Percentiles rank a stretch among this genome's conserved stretches.
Evolutionary conservation across 257 asterid species (phyloP).

Genomic region (Ehretia macrophylla): DNA sequence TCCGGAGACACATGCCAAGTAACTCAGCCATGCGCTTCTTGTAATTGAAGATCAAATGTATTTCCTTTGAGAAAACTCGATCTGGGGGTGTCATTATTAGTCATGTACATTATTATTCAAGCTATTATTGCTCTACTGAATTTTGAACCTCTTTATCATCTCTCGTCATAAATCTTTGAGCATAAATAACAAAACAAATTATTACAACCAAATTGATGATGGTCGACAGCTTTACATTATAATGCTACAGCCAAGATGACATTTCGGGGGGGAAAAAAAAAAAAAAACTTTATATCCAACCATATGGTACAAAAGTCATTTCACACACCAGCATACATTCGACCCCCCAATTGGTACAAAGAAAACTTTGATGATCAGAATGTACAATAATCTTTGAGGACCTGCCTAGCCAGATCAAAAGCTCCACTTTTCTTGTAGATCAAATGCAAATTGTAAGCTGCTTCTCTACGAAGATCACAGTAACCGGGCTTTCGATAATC

Average conservation of each 20-base stretch:
- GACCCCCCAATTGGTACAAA: too few relatives aligned
- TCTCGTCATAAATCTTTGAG: too few relatives aligned
- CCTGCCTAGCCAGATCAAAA: conserved; percentile 77
- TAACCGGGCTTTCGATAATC: conserved; percentile 41
- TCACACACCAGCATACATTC: too few relatives aligned
- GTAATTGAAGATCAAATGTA: not conserved
- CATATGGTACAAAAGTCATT: too few relatives aligned
- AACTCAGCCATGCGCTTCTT: not conserved
- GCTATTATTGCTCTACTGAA: too few relatives aligned
- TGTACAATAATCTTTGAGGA: conserved; percentile 55
- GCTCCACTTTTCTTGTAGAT: conserved; percentile 79
- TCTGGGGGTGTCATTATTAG: not conserved
- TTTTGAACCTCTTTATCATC: too few relatives aligned
- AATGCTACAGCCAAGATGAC: too few relatives aligned
- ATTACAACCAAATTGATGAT: too few relatives aligned
- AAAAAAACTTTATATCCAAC: not conserved
- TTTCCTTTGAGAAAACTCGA: conserved; percentile 9
- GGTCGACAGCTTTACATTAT: too few relatives aligned
- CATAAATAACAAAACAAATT: too few relatives aligned
- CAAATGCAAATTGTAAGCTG: conserved; percentile 76
- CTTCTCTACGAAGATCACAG: conserved; percentile 78
- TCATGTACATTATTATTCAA: not conserved
- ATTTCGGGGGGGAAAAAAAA: too few relatives aligned
- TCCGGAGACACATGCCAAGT: not conserved
- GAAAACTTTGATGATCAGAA: conserved; percentile 23